Base-by-base conservation (phyloP, 1,284 basidiomycete species). In the Apiotrichum montevideense region DNA sequence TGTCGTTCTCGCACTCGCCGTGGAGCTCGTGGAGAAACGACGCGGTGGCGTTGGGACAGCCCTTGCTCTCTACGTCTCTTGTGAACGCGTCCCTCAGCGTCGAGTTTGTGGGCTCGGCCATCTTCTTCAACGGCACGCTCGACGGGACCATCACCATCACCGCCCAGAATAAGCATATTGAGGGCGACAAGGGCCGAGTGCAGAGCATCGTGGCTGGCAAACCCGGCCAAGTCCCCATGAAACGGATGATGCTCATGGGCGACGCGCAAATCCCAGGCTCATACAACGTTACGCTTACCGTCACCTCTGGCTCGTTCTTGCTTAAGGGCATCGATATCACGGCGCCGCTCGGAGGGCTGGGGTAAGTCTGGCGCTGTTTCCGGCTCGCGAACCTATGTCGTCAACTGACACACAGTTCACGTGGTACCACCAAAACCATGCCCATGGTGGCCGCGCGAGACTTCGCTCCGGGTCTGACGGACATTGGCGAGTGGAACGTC, bases 81-180 rank as follows among this genome's bases (percentile, higher is more conserved):
- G 21, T 15, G 9, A 48, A 48, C 32, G 56, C 56, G 2, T 35
- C n/a, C 34, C 35, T 52, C n/a, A 39, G 6, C 3, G 41, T 53
- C 9, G 11, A 29, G 15, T 57, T 52, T 33, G 42, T 50, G 15
- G 56, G 56, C 5, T 50, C 51, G 2, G 56, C 39, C 4, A 43
- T 45, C 4, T 52, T 33, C 21, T 53, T 57, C 37, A 42, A 48
- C 34, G 56, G 56, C 35, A 14, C 21, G 1, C 5, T 49, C 15
- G n/a, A 49, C 37, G 47, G 47, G 10, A 29, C 35, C 1, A 29
- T 49, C 4, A 11, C 35, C 7, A 10, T 49, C 15, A 10, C 35
- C 21, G 47, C 34, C 4, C 6, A 7, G 6, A 40, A 49, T 14
- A 4, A 11, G 13, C 14, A 39, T 13, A 10, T 37, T 21, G 21